Evolutionary conservation across 306 rosid species (phyloP).

Genomic region (Fagus sylvatica): DNA sequence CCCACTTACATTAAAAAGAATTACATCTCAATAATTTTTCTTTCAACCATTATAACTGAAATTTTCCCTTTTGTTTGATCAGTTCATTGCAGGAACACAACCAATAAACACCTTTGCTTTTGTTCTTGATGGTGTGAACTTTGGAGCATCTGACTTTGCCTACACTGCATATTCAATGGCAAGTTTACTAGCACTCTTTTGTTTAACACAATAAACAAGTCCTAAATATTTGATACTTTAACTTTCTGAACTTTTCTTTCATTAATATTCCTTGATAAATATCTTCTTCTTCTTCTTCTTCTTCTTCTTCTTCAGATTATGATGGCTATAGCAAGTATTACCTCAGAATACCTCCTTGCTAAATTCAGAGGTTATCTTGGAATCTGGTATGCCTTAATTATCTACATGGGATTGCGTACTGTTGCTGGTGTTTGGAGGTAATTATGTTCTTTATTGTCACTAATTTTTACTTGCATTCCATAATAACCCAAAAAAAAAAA

Average conservation of each 20-base stretch:
- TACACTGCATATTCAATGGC: slow-evolving; percentile 85
- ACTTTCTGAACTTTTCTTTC: neutral
- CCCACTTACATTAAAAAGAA: neutral
- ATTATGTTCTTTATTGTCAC: too few relatives aligned
- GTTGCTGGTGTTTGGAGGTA: slow-evolving; percentile 93
- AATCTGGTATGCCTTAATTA: slow-evolving; percentile 83
- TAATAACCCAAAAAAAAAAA: too few relatives aligned
- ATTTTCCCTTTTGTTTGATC: slow-evolving; percentile 12
- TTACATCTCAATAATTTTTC: neutral
- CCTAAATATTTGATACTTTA: neutral
- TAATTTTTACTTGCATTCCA: too few relatives aligned
- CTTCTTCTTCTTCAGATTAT: slow-evolving; percentile 43
- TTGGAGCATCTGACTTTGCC: slow-evolving; percentile 92
- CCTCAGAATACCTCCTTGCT: slow-evolving; percentile 53
- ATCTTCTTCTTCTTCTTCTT: neutral
- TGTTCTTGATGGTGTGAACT: slow-evolving; percentile 92
- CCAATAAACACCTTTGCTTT: slow-evolving; percentile 87
- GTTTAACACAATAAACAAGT: neutral
- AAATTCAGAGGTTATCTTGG: slow-evolving; percentile 72
- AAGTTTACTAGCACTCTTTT: slow-evolving; percentile 26
- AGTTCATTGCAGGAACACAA: slow-evolving; percentile 96
- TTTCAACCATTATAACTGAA: neutral
- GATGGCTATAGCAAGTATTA: slow-evolving; percentile 70
- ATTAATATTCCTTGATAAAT: neutral
- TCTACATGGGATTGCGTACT: slow-evolving; percentile 81